These are phyloP conservation scores for Gremmenia infestans DNA, from an alignment of 2,329 filamentous ascomycete species.

Conservation along the genomic window DNA sequence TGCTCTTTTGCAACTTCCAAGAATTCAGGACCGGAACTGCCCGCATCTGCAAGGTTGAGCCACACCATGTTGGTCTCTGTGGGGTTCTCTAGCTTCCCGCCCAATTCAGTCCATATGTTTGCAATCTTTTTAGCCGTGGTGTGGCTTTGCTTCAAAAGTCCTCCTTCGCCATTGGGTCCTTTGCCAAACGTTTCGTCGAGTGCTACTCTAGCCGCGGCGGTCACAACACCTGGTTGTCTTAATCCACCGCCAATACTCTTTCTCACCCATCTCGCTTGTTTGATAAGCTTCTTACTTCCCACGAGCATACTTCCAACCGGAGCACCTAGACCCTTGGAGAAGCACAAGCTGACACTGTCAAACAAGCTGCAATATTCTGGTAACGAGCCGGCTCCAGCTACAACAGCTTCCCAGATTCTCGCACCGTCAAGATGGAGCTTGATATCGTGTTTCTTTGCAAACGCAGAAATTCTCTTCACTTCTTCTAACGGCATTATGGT, in stretches of 20 bases:
- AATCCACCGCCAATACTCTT: slow-evolving; percentile 79
- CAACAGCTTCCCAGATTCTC: slow-evolving; percentile 76
- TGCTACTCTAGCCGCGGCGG: slow-evolving; percentile 69
- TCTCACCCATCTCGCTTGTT: slow-evolving; percentile 67
- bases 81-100: slow-evolving; percentile 54
- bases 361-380: slow-evolving; percentile 63
- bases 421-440: slow-evolving; percentile 76
- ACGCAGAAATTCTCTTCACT: slow-evolving; percentile 62
- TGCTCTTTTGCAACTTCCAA: slow-evolving; percentile 49
- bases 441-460: slow-evolving; percentile 59
- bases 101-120: slow-evolving; percentile 53
- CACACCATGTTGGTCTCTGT: slow-evolving; percentile 74
- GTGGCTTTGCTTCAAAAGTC: slow-evolving; percentile 57
- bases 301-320: slow-evolving; percentile 75
- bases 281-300: slow-evolving; percentile 48
- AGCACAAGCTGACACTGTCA: slow-evolving; percentile 72
- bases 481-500: slow-evolving; percentile 73
- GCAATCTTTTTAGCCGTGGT: slow-evolving; percentile 57
- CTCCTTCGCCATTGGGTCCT: slow-evolving; percentile 52
- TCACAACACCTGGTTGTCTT: slow-evolving; percentile 70
- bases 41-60: slow-evolving; percentile 57
- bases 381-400: slow-evolving; percentile 61
- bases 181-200: slow-evolving; percentile 73
- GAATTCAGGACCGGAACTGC: slow-evolving; percentile 47
- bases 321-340: slow-evolving; percentile 78